Conservation (phyloP, 1,284 basidiomycete species). For the Ceratobasidium theobromae region DNA sequence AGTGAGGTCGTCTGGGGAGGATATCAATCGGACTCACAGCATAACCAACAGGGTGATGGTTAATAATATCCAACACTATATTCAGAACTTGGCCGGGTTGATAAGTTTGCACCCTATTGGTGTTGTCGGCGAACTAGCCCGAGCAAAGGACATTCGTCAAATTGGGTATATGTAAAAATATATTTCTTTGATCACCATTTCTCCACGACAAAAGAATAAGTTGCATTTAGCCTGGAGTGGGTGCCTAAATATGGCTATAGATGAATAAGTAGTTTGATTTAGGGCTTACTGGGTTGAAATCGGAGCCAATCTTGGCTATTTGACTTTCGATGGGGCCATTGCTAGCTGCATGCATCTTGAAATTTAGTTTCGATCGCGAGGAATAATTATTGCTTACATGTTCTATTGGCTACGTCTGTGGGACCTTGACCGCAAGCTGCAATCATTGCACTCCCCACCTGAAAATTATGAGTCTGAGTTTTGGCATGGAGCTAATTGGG, state of each 20-base stretch:
- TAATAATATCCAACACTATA: conserved; percentile 18
- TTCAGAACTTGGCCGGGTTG: conserved; percentile 21
- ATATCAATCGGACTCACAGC: neutral
- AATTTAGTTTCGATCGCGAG: neutral
- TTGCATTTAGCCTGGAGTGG: conserved; percentile 3
- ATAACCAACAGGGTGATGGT: conserved; percentile 24
- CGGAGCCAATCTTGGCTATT: neutral
- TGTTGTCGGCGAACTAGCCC: conserved; percentile 16
- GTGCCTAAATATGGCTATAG: neutral
- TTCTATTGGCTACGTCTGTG: neutral
- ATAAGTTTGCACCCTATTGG: neutral
- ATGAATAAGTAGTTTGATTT: too few species aligned
- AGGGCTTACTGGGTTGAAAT: conserved; percentile 3
- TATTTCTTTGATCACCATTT: neutral
- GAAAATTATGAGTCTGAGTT: too few species aligned
- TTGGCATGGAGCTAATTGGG: neutral
- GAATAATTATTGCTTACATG: neutral
- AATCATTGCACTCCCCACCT: neutral
- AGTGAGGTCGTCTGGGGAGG: neutral
- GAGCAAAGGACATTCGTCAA: neutral
- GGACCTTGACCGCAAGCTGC: neutral
- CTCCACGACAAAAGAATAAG: conserved; percentile 13
- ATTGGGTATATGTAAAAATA: neutral
- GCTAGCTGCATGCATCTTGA: neutral
- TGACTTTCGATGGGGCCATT: conserved; percentile 8